Percentiles rank a stretch among this genome's conserved stretches.
Evolutionary conservation across 202 grass and related monocot species (phyloP).

Genomic region (Cymbopogon flexuosus): DNA sequence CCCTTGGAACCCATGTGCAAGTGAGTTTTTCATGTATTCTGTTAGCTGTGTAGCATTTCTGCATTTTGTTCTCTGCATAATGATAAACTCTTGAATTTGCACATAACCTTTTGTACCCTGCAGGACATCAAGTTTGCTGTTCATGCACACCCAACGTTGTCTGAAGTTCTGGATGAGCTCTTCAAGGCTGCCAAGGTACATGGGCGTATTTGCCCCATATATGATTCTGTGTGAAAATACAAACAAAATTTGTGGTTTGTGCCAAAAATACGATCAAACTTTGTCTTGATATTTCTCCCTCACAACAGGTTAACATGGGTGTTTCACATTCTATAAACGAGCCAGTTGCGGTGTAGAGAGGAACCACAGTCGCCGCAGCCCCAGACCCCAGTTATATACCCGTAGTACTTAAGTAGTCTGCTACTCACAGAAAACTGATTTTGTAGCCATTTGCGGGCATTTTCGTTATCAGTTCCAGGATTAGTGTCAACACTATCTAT

Average conservation of each 20-base stretch:
- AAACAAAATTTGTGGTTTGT: background rate
- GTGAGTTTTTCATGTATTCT: slow-evolving; percentile 37
- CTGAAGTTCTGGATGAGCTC: slow-evolving; percentile 86
- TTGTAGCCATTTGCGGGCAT: background rate
- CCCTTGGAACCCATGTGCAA: slow-evolving; percentile 67
- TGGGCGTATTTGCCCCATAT: background rate
- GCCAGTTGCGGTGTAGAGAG: slow-evolving; percentile 71
- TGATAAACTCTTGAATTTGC: background rate
- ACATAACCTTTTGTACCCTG: background rate
- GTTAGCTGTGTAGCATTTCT: background rate
- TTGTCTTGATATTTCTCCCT: slow-evolving; percentile 22
- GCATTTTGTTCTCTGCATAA: background rate
- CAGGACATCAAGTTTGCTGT: slow-evolving; percentile 85
- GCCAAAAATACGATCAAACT: slow-evolving; percentile 24
- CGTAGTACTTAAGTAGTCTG: slow-evolving; percentile 21
- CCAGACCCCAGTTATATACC: slow-evolving; percentile 14
- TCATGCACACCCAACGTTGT: slow-evolving; percentile 93
- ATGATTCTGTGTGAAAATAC: background rate
- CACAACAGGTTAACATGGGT: slow-evolving; percentile 62
- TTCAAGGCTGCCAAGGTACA: slow-evolving; percentile 94
- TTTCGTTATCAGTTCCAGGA: slow-evolving; percentile 9
- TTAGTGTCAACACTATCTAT: background rate
- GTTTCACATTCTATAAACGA: slow-evolving; percentile 69
- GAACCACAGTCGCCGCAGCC: background rate
- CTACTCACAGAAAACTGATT: slow-evolving; percentile 14